These are phyloP conservation scores for Dryas drummondii DNA, from an alignment of 306 rosid genomes.

Conservation along the genomic window DNA sequence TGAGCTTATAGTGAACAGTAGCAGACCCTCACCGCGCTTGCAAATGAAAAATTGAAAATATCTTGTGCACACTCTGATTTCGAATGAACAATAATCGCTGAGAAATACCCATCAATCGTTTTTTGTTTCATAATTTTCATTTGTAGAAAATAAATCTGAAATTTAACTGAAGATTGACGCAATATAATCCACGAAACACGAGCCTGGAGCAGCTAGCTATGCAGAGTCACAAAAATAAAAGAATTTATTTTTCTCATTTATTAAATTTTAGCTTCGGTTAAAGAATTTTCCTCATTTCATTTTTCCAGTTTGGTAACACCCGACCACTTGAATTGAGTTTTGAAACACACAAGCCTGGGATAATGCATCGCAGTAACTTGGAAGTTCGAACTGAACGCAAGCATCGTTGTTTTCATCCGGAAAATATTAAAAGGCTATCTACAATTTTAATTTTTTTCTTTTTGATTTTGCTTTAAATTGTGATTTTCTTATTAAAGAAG, in stretches of 20 bases:
- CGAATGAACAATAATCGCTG: constrained; percentile 4
- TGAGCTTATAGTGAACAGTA: constrained; percentile 1
- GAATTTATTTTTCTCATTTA: background rate
- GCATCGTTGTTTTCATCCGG: no score
- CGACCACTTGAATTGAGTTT: background rate
- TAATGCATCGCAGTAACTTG: background rate
- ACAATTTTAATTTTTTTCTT: no score
- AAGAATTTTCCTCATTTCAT: background rate
- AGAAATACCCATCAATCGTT: constrained; percentile 33
- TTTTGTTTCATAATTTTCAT: background rate
- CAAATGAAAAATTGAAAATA: constrained; percentile 29
- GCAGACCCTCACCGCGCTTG: background rate
- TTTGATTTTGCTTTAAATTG: no score
- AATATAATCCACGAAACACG: background rate
- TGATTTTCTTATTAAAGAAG: no score
- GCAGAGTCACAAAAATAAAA: constrained; percentile 9
- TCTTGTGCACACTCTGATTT: constrained; percentile 28
- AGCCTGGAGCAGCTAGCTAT: background rate
- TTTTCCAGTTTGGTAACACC: background rate
- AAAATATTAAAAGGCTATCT: no score
- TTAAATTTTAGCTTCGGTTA: background rate
- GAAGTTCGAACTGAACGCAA: no score
- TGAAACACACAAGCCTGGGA: background rate
- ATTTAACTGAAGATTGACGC: background rate
- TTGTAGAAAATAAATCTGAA: background rate